Evolutionary conservation across 176 grass and related monocot species (phyloP), one percentile per base, ranked within the genome.

Genomic region (Carex cristatella): DNA sequence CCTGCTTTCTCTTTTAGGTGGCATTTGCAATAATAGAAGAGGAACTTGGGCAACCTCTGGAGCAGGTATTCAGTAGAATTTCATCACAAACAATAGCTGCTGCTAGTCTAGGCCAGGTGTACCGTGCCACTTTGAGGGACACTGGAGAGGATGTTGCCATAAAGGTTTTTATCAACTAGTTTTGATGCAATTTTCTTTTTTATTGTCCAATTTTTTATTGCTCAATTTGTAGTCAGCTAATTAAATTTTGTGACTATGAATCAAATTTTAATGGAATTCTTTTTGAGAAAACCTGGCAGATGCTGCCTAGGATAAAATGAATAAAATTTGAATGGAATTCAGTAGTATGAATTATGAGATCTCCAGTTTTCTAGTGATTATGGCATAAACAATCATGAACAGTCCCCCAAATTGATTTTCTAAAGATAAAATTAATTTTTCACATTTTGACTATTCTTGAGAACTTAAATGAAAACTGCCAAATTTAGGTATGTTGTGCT

Each of bases 71-170:
- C 65, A 98, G 91, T 89, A 91, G 58, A 95, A 98, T 98, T 86
- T 95, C 95, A 65, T 98, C 91, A 18, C 12, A 74, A 80, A 98
- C 95, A 65, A 98, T 98, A 89, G 96, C 96, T 87, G 96, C 96
- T 89, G 96, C 96, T 16, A 98, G 96, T 87, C 88, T 98, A 57
- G 96, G 96, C 48, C 96, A 98, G 93, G 96, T 98, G 86, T 98
- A 98, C 79, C 93, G 96, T 48, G 96, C 93, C 72, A 98, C 96
- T 58, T 90, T 98, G 59, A 86, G 91, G 69, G 93, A 95, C 63
- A 95, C 96, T 49, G 90, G 96, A 46, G 96, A 98, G 78, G 96
- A 98, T 86, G 96, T 98, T 83, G 96, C 96, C 81, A 98, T 98
- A 83, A 98, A 98, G 96, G 96, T 98, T 31, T 78, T 48, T 40